Base-by-base conservation (phyloP, 2,329 filamentous ascomycete species). In the Diplodia mutila region DNA sequence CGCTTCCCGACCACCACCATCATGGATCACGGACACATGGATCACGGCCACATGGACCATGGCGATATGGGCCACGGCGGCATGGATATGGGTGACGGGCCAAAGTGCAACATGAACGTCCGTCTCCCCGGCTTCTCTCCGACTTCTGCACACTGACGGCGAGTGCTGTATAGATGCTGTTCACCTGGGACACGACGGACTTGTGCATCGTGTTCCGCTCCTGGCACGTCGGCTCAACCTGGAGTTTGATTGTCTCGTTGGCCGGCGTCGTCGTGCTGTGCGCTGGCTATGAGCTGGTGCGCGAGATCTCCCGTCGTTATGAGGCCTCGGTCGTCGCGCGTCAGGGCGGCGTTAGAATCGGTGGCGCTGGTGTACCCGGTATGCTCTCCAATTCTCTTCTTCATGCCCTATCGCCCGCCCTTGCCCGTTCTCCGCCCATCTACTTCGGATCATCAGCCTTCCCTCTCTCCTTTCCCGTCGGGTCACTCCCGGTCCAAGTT, bases 141-240 rank as follows among this genome's bases (percentile, higher is more conserved):
- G 51, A 21, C 8, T 32, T 9, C 52, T 42, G n/a, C 27, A n/a
- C 61, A 18, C 48, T 16, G 48, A 52, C 37, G 48, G 21, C 42
- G 21, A 11, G 9, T 18, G 29, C 21, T 51, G 39, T 61, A 5
- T 73, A 97, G 93, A 98, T 97, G 94, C 89, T 98, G 72, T 99
- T 99, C 84, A 98, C 93, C 69, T 99, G 94, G 94, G 89, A 93
- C 79, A 94, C 94, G 2, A 87, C 85, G 67, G 91, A 98, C 81
- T 92, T 99, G 71, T 99, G 95, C 86, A 96, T 99, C 80, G 88
- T 99, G 79, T 99, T 98, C 85, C 86, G 86, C 73, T 88, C 90
- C 80, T 99, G 95, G 95, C 94, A 92, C 81, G 82, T 99, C 79
- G 89, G 86, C 70, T 89, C 90, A 69, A 89, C 89, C 3, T 75